Evolutionary conservation across 345 rosid genomes (phyloP).

Genomic region (Populus tremula): DNA sequence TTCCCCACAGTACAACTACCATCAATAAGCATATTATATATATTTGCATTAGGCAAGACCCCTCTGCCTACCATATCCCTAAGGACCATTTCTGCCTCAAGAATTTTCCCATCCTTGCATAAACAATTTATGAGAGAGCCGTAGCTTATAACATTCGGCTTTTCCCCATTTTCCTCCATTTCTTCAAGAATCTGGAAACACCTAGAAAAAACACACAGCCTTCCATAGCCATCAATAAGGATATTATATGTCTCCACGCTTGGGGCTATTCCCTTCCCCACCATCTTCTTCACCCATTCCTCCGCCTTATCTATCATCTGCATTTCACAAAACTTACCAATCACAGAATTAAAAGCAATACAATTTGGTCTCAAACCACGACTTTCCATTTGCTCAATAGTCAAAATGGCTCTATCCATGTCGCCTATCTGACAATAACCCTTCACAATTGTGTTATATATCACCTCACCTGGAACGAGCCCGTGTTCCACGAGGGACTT

Average conservation of each 20-base stretch:
- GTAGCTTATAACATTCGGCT: constrained; percentile 67
- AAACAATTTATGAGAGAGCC: constrained; percentile 69
- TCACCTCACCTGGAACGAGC: constrained; percentile 46
- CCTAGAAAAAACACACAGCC: constrained; percentile 47
- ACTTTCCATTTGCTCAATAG: constrained; percentile 53
- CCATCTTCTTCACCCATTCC: constrained; percentile 62
- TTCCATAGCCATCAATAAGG: constrained; percentile 70
- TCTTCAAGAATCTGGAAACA: constrained; percentile 71
- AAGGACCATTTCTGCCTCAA: constrained; percentile 69
- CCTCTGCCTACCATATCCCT: constrained; percentile 62
- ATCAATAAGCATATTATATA: constrained; percentile 72
- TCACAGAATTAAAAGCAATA: constrained; percentile 60
- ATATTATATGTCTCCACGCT: constrained; percentile 58
- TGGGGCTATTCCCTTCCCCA: constrained; percentile 53
- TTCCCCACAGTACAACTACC: constrained; percentile 54
- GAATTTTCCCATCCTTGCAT: constrained; percentile 65
- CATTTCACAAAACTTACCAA: constrained; percentile 52
- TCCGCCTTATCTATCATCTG: constrained; percentile 60
- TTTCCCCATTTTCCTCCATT: constrained; percentile 58
- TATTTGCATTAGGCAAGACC: constrained; percentile 51
- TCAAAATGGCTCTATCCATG: constrained; percentile 42
- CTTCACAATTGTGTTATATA: constrained; percentile 57
- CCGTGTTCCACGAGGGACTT: constrained; percentile 45
- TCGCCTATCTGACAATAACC: constrained; percentile 64
- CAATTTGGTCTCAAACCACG: constrained; percentile 51